These are phyloP conservation scores for Myrica gale DNA, from an alignment of 306 rosid species.

Conservation along the genomic window DNA sequence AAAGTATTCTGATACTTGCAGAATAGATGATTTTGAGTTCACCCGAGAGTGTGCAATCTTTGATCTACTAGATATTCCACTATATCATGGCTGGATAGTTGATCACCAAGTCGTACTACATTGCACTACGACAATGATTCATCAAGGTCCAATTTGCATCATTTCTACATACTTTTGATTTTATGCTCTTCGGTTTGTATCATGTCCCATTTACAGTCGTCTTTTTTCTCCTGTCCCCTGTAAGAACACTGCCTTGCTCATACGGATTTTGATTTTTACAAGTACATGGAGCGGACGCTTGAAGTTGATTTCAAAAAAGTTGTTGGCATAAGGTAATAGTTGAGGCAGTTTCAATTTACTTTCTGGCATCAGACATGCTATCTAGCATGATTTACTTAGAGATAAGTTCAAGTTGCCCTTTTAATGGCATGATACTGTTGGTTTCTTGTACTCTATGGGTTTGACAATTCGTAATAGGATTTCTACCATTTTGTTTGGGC, in stretches of 20 bases:
- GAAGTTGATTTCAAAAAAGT: slow-evolving; percentile 71
- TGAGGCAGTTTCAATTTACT: slow-evolving; percentile 14
- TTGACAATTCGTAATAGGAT: slow-evolving; percentile 3
- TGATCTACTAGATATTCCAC: slow-evolving; percentile 93
- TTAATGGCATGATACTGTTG: neutral
- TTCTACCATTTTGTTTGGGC: neutral
- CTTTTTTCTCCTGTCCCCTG: slow-evolving; percentile 9
- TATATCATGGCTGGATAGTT: slow-evolving; percentile 98
- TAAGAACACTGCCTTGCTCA: slow-evolving; percentile 42
- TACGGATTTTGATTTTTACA: slow-evolving; percentile 48
- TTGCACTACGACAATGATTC: slow-evolving; percentile 70
- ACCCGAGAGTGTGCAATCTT: slow-evolving; percentile 96
- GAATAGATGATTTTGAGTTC: slow-evolving; percentile 91
- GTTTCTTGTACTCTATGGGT: slow-evolving; percentile 7
- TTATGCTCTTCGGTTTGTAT: neutral
- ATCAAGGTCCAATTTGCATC: slow-evolving; percentile 51
- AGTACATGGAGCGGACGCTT: slow-evolving; percentile 55
- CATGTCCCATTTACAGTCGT: neutral
- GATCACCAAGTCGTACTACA: slow-evolving; percentile 81
- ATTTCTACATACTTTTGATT: neutral
- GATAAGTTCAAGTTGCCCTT: neutral
- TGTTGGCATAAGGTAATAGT: slow-evolving; percentile 74
- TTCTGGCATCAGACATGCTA: slow-evolving; percentile 20
- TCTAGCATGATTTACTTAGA: slow-evolving; percentile 10
- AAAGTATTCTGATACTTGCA: slow-evolving; percentile 43